Base-by-base conservation (phyloP, 164 flowering plant species). In the Vitis amurensis region DNA sequence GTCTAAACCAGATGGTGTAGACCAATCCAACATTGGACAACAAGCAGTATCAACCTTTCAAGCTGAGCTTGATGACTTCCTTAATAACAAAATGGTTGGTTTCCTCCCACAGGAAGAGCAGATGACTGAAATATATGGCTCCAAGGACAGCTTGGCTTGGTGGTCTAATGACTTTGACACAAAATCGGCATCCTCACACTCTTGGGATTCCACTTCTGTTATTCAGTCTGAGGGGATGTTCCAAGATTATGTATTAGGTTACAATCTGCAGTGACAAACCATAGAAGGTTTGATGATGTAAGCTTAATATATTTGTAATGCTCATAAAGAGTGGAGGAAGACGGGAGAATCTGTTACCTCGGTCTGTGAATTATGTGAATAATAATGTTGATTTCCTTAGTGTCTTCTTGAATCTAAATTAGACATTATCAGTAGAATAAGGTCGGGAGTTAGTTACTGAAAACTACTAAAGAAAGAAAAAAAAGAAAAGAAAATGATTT, bases 171-270 rank as follows among this genome's bases (percentile, higher is more conserved):
- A 83, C 10, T 73, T 84, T 44, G 89, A 83, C 27, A 55, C 83
- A 5, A 84, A 79, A 72, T 83, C 89, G 4, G 73, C 86, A 8
- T 79, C 91, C n/a, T 84, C 88, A 2, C 83, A 69, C 76, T 85
- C 91, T 4, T 89, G 94, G 96, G 88, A 82, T 63, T 83, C 95
- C 3, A 49, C 78, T 56, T 76, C 82, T 61, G 69, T 63, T 53
- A 71, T 78, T 74, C 85, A 75, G 27, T 68, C 72, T 15, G 75
- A 78, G 57, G 85, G 71, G 55, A 73, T 89, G 77, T 86, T 85
- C 73, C 88, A 77, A 75, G 91, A 86, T 59, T 88, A 78, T 82
- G 81, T 63, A 59, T 51, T 83, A 63, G 84, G 81, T 27, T 78
- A 80, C 76, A 79, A 78, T 75, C 52, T 84, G 72, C 79, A 71